phyloP scores from a whole-genome alignment of 2,329 filamentous ascomycete species.

The Fusarium sp. region DNA sequence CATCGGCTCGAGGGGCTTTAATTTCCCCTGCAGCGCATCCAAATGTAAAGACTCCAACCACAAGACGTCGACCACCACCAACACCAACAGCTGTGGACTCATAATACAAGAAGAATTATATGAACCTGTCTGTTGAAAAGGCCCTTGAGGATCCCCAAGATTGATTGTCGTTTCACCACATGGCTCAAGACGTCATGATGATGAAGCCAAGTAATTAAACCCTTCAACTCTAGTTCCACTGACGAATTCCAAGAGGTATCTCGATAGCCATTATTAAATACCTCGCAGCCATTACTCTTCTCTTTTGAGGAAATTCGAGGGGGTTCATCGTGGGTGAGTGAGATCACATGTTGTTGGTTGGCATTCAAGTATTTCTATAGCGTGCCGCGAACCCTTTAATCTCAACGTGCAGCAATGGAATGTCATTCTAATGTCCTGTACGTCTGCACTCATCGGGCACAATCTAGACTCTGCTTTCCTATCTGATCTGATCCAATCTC shows the following conservation, averaged over 20 bases:
- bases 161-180: slow-evolving; percentile 13
- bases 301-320: neutral
- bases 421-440: slow-evolving; percentile 3
- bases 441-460: neutral
- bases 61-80: neutral
- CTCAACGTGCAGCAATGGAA: slow-evolving; percentile 18
- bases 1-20: slow-evolving; percentile 12
- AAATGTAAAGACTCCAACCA: neutral
- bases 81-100: neutral
- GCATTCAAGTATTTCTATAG: slow-evolving; percentile 10
- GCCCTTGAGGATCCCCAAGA: neutral
- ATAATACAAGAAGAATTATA: neutral
- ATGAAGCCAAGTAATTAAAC: slow-evolving; percentile 22
- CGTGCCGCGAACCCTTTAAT: slow-evolving; percentile 20
- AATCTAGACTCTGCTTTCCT: neutral
- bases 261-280: neutral
- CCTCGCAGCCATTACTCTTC: neutral
- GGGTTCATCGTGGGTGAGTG: neutral
- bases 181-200: slow-evolving; percentile 25
- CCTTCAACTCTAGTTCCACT: neutral
- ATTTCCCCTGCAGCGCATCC: slow-evolving; percentile 22
- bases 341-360: slow-evolving; percentile 1
- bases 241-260: neutral
- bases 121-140: neutral
- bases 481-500: slow-evolving; percentile 4